Conservation (phyloP, 192 early-diverging fungal genomes). For the Backusella liffmaniae region DNA sequence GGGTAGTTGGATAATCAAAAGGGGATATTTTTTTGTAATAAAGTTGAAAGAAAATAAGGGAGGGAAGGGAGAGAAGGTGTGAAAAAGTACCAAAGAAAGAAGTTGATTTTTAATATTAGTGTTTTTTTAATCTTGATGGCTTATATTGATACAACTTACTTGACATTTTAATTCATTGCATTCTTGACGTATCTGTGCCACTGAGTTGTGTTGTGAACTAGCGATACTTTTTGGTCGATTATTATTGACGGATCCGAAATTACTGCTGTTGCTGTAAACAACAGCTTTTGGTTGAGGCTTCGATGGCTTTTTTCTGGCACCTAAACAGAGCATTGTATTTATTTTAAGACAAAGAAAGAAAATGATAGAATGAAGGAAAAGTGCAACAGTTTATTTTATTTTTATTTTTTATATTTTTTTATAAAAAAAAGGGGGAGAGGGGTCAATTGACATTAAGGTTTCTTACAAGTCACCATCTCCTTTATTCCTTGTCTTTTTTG, state of each 20-base stretch:
- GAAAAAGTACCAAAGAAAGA: not conserved
- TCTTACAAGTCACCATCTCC: not conserved
- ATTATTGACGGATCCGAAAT: not conserved
- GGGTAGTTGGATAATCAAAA: not conserved
- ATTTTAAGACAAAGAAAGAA: not conserved
- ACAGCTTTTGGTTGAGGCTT: not conserved
- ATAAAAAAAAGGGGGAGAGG: not conserved
- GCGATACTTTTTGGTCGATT: constrained; percentile 8
- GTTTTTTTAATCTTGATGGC: not conserved
- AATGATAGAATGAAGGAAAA: not conserved
- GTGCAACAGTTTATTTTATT: not conserved
- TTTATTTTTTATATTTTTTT: no score
- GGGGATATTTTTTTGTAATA: not conserved
- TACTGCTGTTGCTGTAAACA: not conserved
- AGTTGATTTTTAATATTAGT: not conserved
- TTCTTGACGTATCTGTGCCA: constrained; percentile 13
- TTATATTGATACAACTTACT: not conserved
- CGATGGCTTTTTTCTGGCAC: not conserved
- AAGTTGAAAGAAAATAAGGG: not conserved
- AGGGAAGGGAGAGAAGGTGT: not conserved
- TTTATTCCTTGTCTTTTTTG: not conserved
- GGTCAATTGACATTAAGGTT: not conserved
- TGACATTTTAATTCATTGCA: constrained; percentile 16
- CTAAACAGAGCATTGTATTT: constrained; percentile 16
- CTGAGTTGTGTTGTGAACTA: not conserved